phyloP scores from a whole-genome alignment of 2,329 filamentous ascomycete genomes.

The Xylaria sp. region DNA sequence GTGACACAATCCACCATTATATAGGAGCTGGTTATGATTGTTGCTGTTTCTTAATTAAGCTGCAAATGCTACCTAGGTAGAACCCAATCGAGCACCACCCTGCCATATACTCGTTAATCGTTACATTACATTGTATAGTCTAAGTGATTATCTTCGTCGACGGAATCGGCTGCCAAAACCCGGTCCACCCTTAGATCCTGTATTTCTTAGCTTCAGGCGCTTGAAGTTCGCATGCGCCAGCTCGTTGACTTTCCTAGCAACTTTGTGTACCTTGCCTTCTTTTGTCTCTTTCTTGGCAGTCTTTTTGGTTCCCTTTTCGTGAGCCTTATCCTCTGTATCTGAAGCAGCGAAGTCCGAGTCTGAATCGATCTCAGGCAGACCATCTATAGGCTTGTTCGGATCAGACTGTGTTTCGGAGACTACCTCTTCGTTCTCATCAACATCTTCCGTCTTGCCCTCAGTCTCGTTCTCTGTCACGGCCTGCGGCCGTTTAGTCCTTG shows the following conservation, averaged over 20 bases:
- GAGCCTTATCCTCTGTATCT: constrained; percentile 43
- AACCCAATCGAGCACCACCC: constrained; percentile 1
- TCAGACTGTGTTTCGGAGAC: constrained; percentile 55
- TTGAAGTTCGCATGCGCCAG: constrained; percentile 75
- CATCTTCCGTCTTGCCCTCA: constrained; percentile 51
- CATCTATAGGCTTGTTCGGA: constrained; percentile 46
- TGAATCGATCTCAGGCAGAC: constrained; percentile 51
- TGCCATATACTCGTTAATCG: constrained; percentile 29
- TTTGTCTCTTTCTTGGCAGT: constrained; percentile 47
- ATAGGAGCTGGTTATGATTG: not conserved
- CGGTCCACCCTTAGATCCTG: constrained; percentile 70
- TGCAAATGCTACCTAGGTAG: not conserved
- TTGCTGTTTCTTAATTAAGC: not conserved
- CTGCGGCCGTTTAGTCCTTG: constrained; percentile 59
- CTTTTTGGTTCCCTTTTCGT: constrained; percentile 56
- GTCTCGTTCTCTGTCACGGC: constrained; percentile 48
- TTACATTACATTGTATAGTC: constrained; percentile 12
- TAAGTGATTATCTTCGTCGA: constrained; percentile 54
- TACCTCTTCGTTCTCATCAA: constrained; percentile 54
- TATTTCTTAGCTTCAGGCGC: constrained; percentile 70
- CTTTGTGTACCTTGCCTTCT: constrained; percentile 62
- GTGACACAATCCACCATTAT: not conserved
- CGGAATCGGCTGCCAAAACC: constrained; percentile 69
- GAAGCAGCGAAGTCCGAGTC: constrained; percentile 56
- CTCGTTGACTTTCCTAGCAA: constrained; percentile 70